phyloP scores from a whole-genome alignment of 257 asterid genomes.

The Dorcoceras hygrometricum region DNA sequence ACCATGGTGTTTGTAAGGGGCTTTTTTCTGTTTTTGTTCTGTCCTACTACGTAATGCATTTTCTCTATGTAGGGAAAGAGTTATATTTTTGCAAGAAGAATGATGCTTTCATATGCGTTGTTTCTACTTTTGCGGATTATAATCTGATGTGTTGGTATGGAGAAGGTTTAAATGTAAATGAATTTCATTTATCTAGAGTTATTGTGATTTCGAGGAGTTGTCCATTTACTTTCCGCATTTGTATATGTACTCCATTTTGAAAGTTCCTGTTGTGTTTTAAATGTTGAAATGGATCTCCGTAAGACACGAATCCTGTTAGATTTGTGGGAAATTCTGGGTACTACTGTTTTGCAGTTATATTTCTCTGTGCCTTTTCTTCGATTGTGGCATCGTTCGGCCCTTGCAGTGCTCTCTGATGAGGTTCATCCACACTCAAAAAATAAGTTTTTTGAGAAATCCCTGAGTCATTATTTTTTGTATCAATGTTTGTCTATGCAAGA shows the following conservation, averaged over 20 bases:
- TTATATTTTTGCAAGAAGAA: neutral
- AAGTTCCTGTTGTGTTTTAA: neutral
- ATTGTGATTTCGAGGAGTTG: neutral
- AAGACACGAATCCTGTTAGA: neutral
- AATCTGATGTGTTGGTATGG: neutral
- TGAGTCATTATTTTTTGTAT: neutral
- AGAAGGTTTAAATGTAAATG: neutral
- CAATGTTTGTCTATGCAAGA: neutral
- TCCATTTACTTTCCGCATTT: neutral
- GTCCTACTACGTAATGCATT: neutral
- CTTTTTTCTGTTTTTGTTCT: slow-evolving; percentile 8
- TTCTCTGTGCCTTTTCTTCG: neutral
- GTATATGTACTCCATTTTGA: neutral
- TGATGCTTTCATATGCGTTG: neutral
- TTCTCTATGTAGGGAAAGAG: slow-evolving; percentile 9
- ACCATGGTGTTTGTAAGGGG: slow-evolving; percentile 30
- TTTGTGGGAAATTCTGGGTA: neutral
- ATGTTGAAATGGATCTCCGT: neutral
- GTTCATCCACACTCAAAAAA: neutral
- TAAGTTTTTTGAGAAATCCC: neutral
- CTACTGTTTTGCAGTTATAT: neutral
- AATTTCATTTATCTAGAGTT: neutral
- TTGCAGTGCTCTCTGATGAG: neutral
- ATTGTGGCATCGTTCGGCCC: neutral
- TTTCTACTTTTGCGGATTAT: neutral